Evolutionary conservation across 495 filamentous ascomycete genomes (phyloP).

Genomic region (Penicilliopsis zonata): DNA sequence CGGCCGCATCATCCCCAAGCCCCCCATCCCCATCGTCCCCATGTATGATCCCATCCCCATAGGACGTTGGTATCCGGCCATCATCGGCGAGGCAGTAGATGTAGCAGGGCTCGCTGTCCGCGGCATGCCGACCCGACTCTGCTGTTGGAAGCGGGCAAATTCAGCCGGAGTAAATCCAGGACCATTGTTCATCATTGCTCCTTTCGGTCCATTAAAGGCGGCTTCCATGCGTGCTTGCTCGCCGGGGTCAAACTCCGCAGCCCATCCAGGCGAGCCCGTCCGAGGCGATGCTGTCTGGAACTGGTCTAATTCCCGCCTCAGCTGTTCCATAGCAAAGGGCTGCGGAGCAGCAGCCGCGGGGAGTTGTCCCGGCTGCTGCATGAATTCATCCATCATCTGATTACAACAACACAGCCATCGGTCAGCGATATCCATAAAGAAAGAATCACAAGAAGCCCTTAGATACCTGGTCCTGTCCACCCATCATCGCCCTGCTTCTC

Average conservation of each 20-base stretch:
- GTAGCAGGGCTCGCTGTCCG: slow-evolving; percentile 44
- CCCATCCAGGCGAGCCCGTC: slow-evolving; percentile 52
- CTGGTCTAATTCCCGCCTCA: slow-evolving; percentile 52
- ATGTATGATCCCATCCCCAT: slow-evolving; percentile 46
- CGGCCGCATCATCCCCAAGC: slow-evolving; percentile 27
- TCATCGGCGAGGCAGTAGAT: slow-evolving; percentile 30
- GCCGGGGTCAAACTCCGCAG: slow-evolving; percentile 53
- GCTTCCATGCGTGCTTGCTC: slow-evolving; percentile 71
- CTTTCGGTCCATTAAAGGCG: slow-evolving; percentile 50
- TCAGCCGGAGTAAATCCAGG: slow-evolving; percentile 70
- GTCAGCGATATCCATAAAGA: neutral
- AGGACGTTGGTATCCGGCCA: slow-evolving; percentile 46
- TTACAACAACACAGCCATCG: neutral
- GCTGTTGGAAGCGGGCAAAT: slow-evolving; percentile 74
- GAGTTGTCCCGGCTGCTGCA: slow-evolving; percentile 57
- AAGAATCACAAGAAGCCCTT: neutral
- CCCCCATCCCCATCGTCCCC: slow-evolving; percentile 45
- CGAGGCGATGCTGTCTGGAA: slow-evolving; percentile 45
- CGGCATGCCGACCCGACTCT: slow-evolving; percentile 41
- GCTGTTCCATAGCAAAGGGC: slow-evolving; percentile 60
- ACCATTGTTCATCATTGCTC: slow-evolving; percentile 32
- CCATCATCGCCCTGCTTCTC: slow-evolving; percentile 46
- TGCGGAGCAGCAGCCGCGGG: slow-evolving; percentile 33
- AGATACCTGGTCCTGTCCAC: slow-evolving; percentile 49
- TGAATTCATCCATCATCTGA: slow-evolving; percentile 88